Evolutionary conservation across 495 filamentous ascomycete genomes (phyloP).

Genomic region (Aspergillus hancockii): DNA sequence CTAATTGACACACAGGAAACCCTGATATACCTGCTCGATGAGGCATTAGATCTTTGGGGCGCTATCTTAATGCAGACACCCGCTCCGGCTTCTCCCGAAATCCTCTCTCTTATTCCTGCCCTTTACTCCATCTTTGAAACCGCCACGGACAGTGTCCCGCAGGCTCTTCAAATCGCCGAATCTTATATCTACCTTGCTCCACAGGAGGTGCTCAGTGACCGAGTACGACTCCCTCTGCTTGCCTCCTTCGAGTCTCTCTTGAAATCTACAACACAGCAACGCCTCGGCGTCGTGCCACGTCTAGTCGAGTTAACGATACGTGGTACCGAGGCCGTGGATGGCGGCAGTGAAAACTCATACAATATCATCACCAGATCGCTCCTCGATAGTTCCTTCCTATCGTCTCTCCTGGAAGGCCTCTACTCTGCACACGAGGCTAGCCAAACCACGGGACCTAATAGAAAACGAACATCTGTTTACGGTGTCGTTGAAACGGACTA

Average conservation of each 20-base stretch:
- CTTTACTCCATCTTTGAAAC: conserved; percentile 72
- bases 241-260: conserved; percentile 57
- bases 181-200: conserved; percentile 82
- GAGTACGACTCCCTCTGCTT: conserved; percentile 58
- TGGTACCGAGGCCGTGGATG: conserved; percentile 68
- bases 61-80: conserved; percentile 72
- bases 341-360: conserved; percentile 63
- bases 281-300: conserved; percentile 63
- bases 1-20: conserved; percentile 52
- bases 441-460: conserved; percentile 75
- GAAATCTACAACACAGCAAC: conserved; percentile 58
- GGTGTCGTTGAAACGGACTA: conserved; percentile 78
- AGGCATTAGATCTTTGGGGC: conserved; percentile 86
- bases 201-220: conserved; percentile 66
- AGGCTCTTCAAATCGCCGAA: conserved; percentile 71
- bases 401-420: conserved; percentile 68
- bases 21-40: conserved; percentile 83
- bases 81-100: conserved; percentile 61
- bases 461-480: conserved; percentile 60
- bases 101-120: conserved; percentile 65
- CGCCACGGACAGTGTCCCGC: conserved; percentile 67
- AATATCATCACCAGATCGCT: conserved; percentile 67
- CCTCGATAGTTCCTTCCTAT: conserved; percentile 64
- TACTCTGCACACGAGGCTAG: conserved; percentile 69
- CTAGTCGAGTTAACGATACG: conserved; percentile 73